Base-by-base conservation (phyloP, 2,329 filamentous ascomycete genomes). In the Arthrobotrys sphaeroides region DNA sequence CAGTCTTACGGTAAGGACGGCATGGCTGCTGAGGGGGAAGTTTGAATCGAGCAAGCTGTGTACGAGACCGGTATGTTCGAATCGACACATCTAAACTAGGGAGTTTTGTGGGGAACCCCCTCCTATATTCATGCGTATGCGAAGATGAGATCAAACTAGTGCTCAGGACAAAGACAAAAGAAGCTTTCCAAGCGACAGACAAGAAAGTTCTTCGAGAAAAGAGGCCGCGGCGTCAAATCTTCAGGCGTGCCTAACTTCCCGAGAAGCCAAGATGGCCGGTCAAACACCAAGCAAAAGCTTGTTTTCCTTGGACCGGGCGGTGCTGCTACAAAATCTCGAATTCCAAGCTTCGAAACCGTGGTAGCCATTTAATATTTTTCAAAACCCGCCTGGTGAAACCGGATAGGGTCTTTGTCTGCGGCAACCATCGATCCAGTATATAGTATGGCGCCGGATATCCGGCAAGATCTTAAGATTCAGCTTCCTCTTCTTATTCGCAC, bases 211-310 rank as follows among this genome's bases (percentile, higher is more conserved):
- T 18, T 12, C 36, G 24, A 47, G 43, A 22, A 22, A 18, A 51
- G 42, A 53, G 33, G 53, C 16, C 28, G 26, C 42, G 12, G 12
- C 18, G n/a, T 13, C 5, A 1, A 22, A 55, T 59, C 31, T 51
- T 26, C 26, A 51, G 51, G 53, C 6, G 22, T 47, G 65, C 65
- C 43, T 69, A 69, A 45, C 33, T 59, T 69, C 36, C 31, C 33
- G 47, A 55, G 20, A 18, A 43, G 28, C 53, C 42, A 60, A 61
- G 65, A 51, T 42, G 38, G 9, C 4, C 10, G 6, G 31, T 69
- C 65, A 26, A 36, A 40, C 26, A 36, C 51, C 42, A 51, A 69
- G 53, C 49, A 43, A 69, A 69, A 69, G 65, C 65, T 69, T 69
- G 53, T 69, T 51, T 61, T 42, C 18, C 40, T 26, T 45, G 28